Evolutionary conservation across 352 stramenopile species (phyloP), one percentile per base, ranked within the genome.

Genomic region (Globisporangium nunn): DNA sequence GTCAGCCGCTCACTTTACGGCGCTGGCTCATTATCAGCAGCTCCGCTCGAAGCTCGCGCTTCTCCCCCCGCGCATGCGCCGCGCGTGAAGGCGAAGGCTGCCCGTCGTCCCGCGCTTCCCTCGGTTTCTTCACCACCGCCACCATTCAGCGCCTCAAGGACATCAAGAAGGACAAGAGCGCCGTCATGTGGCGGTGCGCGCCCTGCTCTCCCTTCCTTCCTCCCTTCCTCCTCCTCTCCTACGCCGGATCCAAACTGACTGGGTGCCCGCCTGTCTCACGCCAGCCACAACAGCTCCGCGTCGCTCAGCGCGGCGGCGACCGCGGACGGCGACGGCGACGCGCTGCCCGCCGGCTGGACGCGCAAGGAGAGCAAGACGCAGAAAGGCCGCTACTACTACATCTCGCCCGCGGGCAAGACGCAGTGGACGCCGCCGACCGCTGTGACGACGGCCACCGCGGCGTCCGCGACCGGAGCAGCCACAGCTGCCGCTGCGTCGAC

Each of bases 301-400:
- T 57, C 56, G 56, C 56, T 62, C 18, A 45, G 31, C 41, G 7
- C 56, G 12, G 56, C 40, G 3, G 30, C 48, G 5, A 47, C 6
- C 3, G 50, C 51, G 10, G 48, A 53, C 23, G 52, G 72, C 17
- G 56, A 54, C 3, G 54, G 68, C 15, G 68, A 78, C 53, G 74
- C 73, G 35, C 50, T 93, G 54, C 83, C 83, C 7, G 68, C 83
- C 0, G 83, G 83, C n/a, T 94, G 82, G 84, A 90, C 75, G 28
- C 63, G 69, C 50, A 91, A 90, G 52, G 84, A 94, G 63, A 92
- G 80, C 67, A 94, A 92, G 66, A 87, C 81, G 14, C 84, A 92
- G 63, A 88, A 90, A 60, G 84, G 84, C 14, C 69, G 78, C 2
- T 94, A 88, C 58, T 94, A 94, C 61, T 94, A 88, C 66, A 90